Base-by-base conservation (phyloP, 306 rosid genomes). In the Ceratonia siliqua region DNA sequence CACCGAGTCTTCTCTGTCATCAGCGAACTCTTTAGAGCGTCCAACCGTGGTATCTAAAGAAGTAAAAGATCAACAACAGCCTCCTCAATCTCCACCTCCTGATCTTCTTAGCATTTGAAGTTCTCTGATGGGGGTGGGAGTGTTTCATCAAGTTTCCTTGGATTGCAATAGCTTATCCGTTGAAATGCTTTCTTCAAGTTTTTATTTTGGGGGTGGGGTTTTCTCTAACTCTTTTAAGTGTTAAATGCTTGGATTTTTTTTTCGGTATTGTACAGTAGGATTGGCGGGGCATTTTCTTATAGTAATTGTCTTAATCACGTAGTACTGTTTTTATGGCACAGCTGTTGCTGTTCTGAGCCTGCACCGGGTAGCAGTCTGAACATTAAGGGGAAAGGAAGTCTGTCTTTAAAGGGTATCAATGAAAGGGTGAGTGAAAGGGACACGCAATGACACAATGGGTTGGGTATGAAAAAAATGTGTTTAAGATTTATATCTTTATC, bases 31-130 rank as follows among this genome's bases (percentile, higher is more conserved):
- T 18, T 56, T 77, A 21, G 88, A 87, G 41, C 87, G 89, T 42
- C 87, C 89, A 21, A 73, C 72, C 24, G 11, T 79, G n/a, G 9
- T 75, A 6, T 68, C 86, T 17, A 81, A 78, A 55, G 84, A 80
- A 72, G 2, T 45, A 5, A 74, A 74, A 63, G 89, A 89, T 46
- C 77, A 82, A 24, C 85, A 79, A 61, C 75, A 76, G 17, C 62
- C 87, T 27, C 80, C 88, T 28, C 86, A 85, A 75, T 83, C 96
- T 2, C 88, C 91, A 2, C 84, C 91, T 18, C 82, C 96, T 0
- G 98, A 94, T 87, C 98, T 94, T 76, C 90, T 91, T 8, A 90
- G 98, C 87, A 91, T 94, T 62, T 94, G 69, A 91, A 82, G 27
- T 59, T 72, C 65, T 55, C 8, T 50, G 49, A 81, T 63, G 78